These are phyloP conservation scores for Penicillium paneum DNA, from an alignment of 2,329 filamentous ascomycete genomes.

Conservation along the genomic window DNA sequence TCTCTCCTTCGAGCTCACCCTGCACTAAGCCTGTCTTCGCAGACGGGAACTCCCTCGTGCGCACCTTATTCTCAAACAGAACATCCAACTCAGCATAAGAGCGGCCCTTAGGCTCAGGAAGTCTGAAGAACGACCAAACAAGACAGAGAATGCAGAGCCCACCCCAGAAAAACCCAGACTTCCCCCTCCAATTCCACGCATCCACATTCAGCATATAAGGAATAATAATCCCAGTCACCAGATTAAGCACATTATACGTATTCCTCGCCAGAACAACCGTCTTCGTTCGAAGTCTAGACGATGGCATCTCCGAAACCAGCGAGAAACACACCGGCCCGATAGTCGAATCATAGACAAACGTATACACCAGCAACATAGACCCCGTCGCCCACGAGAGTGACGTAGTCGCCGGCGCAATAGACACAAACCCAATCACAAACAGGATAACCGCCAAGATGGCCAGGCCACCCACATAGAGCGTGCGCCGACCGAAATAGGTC, in stretches of 20 bases:
- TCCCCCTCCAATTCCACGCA: conserved; percentile 80
- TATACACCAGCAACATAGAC: conserved; percentile 52
- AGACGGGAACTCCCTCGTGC: conserved; percentile 64
- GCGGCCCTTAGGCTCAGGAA: conserved; percentile 71
- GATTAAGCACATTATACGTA: conserved; percentile 44
- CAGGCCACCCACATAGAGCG: conserved; percentile 36
- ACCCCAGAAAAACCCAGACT: conserved; percentile 77
- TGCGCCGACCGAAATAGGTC: conserved; percentile 38
- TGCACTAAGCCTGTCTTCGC: conserved; percentile 39
- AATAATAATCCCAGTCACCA: conserved; percentile 63
- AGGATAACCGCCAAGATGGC: conserved; percentile 12
- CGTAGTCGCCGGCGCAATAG: conserved; percentile 18
- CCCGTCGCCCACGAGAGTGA: conserved; percentile 40
- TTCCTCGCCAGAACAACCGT: conserved; percentile 53
- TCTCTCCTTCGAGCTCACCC: conserved; percentile 2
- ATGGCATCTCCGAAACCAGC: conserved; percentile 53
- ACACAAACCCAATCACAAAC: conserved; percentile 23
- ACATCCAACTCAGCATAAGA: conserved; percentile 79
- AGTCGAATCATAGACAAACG: conserved; percentile 54
- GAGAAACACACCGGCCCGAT: conserved; percentile 55
- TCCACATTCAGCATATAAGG: conserved; percentile 85
- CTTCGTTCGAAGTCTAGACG: conserved; percentile 54
- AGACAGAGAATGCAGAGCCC: conserved; percentile 71
- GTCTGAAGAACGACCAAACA: conserved; percentile 70
- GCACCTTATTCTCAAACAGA: conserved; percentile 67